Percentiles rank a stretch among this genome's conserved stretches.
These are phyloP conservation scores for Coffea eugenioides DNA, from an alignment of 257 asterid genomes.

Conservation along the genomic window DNA sequence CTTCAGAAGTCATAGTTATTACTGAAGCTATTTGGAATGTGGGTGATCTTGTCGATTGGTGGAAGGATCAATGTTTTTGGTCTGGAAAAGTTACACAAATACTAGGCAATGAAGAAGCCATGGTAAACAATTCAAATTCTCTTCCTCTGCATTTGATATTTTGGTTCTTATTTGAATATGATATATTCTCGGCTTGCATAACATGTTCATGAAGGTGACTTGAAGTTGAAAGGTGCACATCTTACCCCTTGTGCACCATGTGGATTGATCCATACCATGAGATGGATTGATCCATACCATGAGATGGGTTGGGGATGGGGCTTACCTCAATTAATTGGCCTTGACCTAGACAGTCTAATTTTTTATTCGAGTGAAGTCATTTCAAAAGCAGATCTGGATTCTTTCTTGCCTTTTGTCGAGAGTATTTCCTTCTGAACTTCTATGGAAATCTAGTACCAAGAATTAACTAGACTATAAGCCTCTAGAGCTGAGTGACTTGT, in stretches of 20 bases:
- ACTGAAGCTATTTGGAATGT: constrained; percentile 55
- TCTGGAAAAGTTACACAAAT: constrained; percentile 52
- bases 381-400: not conserved
- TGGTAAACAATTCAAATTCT: constrained; percentile 42
- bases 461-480: not conserved
- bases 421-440: not conserved
- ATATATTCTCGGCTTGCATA: not conserved
- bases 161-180: not conserved
- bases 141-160: not conserved
- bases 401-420: not conserved
- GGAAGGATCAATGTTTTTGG: constrained; percentile 53
- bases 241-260: not conserved
- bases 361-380: not conserved
- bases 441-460: not conserved
- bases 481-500: not conserved
- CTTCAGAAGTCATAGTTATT: constrained; percentile 47
- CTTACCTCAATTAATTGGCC: not conserved
- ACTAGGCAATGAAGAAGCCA: constrained; percentile 43
- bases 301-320: not conserved
- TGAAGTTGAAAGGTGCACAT: not conserved
- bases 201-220: not conserved
- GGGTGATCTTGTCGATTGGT: constrained; percentile 85
- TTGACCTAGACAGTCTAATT: not conserved
- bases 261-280: not conserved
- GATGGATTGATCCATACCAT: not conserved